A percentile compares a stretch with the other conserved stretches of the same genome.
phyloP scores from a whole-genome alignment of 257 asterid genomes.

The Scutellaria barbata region DNA sequence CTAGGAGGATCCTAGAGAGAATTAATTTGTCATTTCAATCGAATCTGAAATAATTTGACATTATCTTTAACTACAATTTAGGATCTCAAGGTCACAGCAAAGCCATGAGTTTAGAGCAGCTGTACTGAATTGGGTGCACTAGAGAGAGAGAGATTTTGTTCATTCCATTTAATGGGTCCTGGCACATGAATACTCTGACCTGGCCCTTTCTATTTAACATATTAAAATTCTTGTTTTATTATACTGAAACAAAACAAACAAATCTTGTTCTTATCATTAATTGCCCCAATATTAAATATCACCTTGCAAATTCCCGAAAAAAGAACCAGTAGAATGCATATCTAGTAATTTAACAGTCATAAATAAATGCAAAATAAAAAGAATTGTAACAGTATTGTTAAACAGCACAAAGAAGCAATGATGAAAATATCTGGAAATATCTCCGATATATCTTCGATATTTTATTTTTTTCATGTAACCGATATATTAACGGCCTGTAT shows the following conservation, averaged over 20 bases:
- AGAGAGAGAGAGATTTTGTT: conserved; percentile 33
- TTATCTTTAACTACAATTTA: conserved; percentile 38
- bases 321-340: not conserved
- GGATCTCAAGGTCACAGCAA: conserved; percentile 48
- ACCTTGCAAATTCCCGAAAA: conserved; percentile 17
- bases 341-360: not conserved
- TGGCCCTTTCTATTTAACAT: conserved; percentile 28
- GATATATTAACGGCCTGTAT: too few species aligned
- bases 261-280: conserved; percentile 12
- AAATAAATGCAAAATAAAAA: conserved; percentile 4
- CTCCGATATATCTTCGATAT: too few species aligned
- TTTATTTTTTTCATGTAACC: too few species aligned
- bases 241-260: conserved; percentile 38
- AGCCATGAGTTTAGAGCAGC: conserved; percentile 42
- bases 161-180: not conserved
- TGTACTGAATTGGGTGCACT: conserved; percentile 27
- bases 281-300: not conserved
- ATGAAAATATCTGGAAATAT: too few species aligned
- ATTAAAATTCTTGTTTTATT: conserved; percentile 41
- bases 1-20: conserved; percentile 19
- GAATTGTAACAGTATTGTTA: conserved; percentile 3
- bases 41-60: conserved; percentile 38
- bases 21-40: conserved; percentile 32
- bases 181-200: conserved; percentile 52
- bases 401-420: too few species aligned